phyloP scores from a whole-genome alignment of 2,329 filamentous ascomycete species.

The Bipolaris sorokiniana region DNA sequence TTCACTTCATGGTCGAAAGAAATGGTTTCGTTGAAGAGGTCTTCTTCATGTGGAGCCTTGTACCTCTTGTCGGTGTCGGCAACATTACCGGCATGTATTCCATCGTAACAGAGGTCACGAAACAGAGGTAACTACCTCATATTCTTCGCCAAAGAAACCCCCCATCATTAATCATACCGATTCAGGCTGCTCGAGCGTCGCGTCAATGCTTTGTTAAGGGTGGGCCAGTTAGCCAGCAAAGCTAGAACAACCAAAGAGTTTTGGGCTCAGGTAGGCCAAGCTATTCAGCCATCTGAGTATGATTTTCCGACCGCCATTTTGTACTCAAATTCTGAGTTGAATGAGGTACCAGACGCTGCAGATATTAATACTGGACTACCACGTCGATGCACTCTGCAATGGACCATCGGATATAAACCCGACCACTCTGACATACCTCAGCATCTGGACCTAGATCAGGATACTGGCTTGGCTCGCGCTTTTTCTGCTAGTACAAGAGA shows the following conservation, averaged over 20 bases:
- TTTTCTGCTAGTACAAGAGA: conserved; percentile 2
- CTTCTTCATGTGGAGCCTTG: conserved; percentile 22
- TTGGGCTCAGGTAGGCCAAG: conserved; percentile 12
- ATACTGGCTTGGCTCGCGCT: conserved; percentile 6
- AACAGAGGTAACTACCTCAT: conserved; percentile 14
- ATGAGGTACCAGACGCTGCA: not conserved
- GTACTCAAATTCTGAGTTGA: conserved; percentile 11
- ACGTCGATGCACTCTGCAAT: conserved; percentile 9
- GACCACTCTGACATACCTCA: conserved; percentile 11
- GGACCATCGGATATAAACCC: conserved; percentile 14
- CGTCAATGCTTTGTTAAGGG: conserved; percentile 13
- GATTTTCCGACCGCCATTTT: conserved; percentile 19
- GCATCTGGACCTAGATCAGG: conserved; percentile 5
- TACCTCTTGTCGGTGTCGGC: conserved; percentile 15
- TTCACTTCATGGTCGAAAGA: conserved; percentile 22
- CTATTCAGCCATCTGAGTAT: conserved; percentile 17
- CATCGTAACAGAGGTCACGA: conserved; percentile 25
- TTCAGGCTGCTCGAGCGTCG: conserved; percentile 19
- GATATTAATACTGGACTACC: not conserved
- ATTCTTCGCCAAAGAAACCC: not conserved
- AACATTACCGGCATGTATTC: conserved; percentile 20
- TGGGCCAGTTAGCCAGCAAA: conserved; percentile 15
- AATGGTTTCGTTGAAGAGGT: conserved; percentile 20
- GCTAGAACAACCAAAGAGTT: conserved; percentile 15
- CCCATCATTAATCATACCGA: not conserved